phyloP scores from a whole-genome alignment of 352 stramenopile species.

The Globisporangium cystogenes region DNA sequence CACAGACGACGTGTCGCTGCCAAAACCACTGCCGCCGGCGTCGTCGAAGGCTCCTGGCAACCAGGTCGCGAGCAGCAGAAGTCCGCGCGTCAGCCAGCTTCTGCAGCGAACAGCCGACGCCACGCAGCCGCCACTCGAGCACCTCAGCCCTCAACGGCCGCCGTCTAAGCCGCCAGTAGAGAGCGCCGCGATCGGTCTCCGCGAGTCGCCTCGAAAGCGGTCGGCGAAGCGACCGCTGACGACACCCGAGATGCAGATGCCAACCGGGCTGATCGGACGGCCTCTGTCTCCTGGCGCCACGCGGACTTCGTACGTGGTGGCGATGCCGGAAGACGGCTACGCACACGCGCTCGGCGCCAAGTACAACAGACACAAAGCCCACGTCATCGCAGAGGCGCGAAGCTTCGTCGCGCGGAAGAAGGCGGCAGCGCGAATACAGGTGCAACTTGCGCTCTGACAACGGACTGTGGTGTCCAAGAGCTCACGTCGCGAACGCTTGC shows the following conservation, averaged over 20 bases:
- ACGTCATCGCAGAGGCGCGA: constrained; percentile 37
- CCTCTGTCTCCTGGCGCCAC: constrained; percentile 42
- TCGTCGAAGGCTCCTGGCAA: constrained; percentile 9
- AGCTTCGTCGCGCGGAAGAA: constrained; percentile 35
- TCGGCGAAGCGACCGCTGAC: constrained; percentile 27
- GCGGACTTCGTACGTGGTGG: constrained; percentile 30
- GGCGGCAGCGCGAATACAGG: constrained; percentile 52
- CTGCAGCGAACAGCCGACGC: constrained; percentile 1
- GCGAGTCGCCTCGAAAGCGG: constrained; percentile 34
- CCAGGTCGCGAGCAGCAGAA: background rate
- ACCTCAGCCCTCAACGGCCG: constrained; percentile 15
- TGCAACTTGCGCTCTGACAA: constrained; percentile 6
- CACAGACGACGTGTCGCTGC: constrained; percentile 8
- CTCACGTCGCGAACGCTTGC: background rate
- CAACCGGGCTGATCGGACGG: constrained; percentile 24
- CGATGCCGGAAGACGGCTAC: constrained; percentile 38
- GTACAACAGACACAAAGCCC: constrained; percentile 43
- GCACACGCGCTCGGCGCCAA: constrained; percentile 35
- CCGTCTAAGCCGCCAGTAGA: constrained; percentile 6
- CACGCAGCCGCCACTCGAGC: background rate
- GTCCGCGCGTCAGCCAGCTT: constrained; percentile 9
- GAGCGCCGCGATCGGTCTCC: constrained; percentile 4
- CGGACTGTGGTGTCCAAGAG: background rate
- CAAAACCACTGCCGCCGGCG: constrained; percentile 19
- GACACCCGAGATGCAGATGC: constrained; percentile 22